These are phyloP conservation scores for Lactarius sp. DNA, from an alignment of 768 basidiomycete species.

Conservation along the genomic window DNA sequence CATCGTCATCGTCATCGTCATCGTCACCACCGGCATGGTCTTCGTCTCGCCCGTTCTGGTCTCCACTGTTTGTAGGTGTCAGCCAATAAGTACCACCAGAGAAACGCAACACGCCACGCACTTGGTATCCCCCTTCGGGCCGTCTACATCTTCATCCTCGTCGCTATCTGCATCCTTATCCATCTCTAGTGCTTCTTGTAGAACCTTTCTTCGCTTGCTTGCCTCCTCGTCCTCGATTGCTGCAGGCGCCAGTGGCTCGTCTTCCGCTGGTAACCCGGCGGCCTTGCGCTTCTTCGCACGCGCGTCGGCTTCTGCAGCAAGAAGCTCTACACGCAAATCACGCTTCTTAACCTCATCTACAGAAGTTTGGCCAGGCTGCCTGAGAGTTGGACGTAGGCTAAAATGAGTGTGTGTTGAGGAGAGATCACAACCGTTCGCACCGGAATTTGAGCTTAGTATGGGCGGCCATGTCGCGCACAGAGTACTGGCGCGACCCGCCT, in stretches of 20 bases:
- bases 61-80: background rate
- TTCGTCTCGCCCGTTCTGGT: constrained; percentile 31
- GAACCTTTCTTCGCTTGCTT: constrained; percentile 79
- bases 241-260: constrained; percentile 36
- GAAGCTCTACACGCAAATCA: constrained; percentile 79
- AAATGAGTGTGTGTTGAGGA: background rate
- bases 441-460: constrained; percentile 99
- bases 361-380: constrained; percentile 89
- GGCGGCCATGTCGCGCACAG: constrained; percentile 88
- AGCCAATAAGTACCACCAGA: background rate
- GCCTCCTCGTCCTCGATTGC: constrained; percentile 52
- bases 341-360: constrained; percentile 65
- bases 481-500: constrained; percentile 88
- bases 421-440: constrained; percentile 35
- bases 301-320: constrained; percentile 83
- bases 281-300: constrained; percentile 90
- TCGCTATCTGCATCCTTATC: constrained; percentile 89
- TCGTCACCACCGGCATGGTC: constrained; percentile 40
- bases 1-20: constrained; percentile 54
- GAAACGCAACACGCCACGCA: background rate
- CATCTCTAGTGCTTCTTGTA: constrained; percentile 81
- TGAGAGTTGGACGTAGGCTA: constrained; percentile 28
- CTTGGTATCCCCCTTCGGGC: constrained; percentile 5
- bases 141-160: constrained; percentile 43
- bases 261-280: constrained; percentile 50